These are phyloP conservation scores for Pelargonium nanum DNA, from an alignment of 345 rosid species.

Conservation along the genomic window DNA sequence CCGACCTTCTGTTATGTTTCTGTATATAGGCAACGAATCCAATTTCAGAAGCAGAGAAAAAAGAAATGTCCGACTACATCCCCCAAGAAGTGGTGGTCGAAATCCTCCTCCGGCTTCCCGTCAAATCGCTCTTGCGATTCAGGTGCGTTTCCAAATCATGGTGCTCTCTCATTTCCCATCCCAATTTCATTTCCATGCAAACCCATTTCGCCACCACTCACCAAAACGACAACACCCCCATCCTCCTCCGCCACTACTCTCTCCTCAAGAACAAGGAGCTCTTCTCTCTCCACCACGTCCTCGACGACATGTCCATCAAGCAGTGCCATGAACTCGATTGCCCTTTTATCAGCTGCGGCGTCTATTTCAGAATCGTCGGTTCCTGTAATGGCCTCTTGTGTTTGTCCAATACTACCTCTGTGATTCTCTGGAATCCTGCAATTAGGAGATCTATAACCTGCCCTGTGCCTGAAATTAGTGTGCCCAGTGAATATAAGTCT, in stretches of 20 bases:
- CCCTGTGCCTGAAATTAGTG: conserved; percentile 1
- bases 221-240: background rate
- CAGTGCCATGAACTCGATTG: conserved; percentile 7
- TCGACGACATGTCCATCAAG: background rate
- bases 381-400: conserved; percentile 13
- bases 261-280: conserved; percentile 5
- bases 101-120: conserved; percentile 11
- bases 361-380: conserved; percentile 5
- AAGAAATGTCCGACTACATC: conserved; percentile 2
- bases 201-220: background rate
- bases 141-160: conserved; percentile 16
- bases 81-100: conserved; percentile 9
- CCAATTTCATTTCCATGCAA: conserved; percentile 9
- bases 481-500: background rate
- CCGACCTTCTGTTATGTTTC: too few relatives aligned
- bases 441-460: conserved; percentile 2
- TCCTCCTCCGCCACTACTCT: conserved; percentile 14
- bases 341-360: conserved; percentile 8
- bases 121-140: conserved; percentile 14
- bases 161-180: conserved; percentile 11
- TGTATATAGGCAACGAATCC: too few relatives aligned
- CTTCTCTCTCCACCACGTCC: conserved; percentile 7
- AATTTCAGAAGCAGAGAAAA: too few relatives aligned
- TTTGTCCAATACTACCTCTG: conserved; percentile 3
- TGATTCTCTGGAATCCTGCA: conserved; percentile 16